Evolutionary conservation across 163 green algal genomes (phyloP).

Genomic region (Volvox carteri): DNA sequence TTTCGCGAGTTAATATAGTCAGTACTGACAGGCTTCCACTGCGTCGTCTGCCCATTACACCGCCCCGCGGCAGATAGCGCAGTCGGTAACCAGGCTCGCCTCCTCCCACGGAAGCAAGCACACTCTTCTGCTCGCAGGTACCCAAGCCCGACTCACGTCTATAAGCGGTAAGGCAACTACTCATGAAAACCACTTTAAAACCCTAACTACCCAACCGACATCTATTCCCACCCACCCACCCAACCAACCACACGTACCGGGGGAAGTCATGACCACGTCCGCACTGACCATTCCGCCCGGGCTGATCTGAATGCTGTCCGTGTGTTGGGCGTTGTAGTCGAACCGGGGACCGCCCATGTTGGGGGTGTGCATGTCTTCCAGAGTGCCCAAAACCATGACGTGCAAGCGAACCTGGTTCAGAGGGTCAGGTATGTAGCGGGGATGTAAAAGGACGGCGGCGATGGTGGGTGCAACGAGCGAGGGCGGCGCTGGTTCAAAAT

Average conservation of each 20-base stretch:
- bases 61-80: too few species aligned
- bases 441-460: not conserved
- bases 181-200: too few species aligned
- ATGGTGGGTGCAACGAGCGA: not conserved
- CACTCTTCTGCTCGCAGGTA: too few species aligned
- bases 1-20: too few species aligned
- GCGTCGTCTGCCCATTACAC: too few species aligned
- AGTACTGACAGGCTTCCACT: too few species aligned
- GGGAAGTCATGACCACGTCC: constrained; percentile 58
- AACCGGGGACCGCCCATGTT: constrained; percentile 54
- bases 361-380: constrained; percentile 68
- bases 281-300: constrained; percentile 65
- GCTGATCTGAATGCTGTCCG: constrained; percentile 48
- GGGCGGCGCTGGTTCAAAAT: not conserved
- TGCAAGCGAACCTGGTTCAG: constrained; percentile 41
- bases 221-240: not conserved
- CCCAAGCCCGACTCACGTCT: too few species aligned
- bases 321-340: constrained; percentile 35
- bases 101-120: too few species aligned
- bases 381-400: constrained; percentile 52
- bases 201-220: too few species aligned
- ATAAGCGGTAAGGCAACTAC: too few species aligned
- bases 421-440: not conserved
- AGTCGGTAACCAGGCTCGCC: too few species aligned
- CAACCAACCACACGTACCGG: not conserved